Evolutionary conservation across 2,329 filamentous ascomycete genomes (phyloP).

Genomic region (Davidsoniella virescens): DNA sequence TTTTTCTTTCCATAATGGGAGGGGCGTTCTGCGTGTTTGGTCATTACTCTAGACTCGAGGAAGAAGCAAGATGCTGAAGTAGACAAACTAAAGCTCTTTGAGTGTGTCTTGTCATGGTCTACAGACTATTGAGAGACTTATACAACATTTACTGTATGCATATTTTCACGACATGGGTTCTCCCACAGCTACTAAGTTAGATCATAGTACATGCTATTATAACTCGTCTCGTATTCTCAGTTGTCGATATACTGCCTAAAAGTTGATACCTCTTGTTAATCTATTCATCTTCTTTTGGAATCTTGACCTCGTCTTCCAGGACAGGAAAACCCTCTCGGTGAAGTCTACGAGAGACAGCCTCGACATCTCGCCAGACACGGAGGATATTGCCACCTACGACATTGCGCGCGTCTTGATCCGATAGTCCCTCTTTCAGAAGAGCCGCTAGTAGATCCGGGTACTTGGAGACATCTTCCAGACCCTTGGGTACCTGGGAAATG

Average conservation of each 20-base stretch:
- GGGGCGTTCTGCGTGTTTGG: not conserved
- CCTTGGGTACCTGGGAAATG: constrained; percentile 48
- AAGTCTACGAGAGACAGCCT: constrained; percentile 51
- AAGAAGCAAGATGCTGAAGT: no score
- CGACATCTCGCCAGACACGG: constrained; percentile 69
- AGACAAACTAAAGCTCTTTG: no score
- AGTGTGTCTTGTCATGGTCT: no score
- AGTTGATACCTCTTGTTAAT: not conserved
- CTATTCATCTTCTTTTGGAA: not conserved
- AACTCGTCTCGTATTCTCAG: not conserved
- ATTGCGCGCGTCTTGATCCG: constrained; percentile 55
- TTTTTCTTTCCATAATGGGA: no score
- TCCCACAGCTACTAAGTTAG: no score
- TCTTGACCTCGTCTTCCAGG: constrained; percentile 32
- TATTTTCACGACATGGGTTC: no score
- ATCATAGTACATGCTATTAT: not conserved
- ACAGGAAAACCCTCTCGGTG: constrained; percentile 38
- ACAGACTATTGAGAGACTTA: no score
- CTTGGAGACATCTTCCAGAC: constrained; percentile 71
- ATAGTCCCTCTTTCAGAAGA: constrained; percentile 56
- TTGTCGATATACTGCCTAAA: not conserved
- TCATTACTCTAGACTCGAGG: no score
- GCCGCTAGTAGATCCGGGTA: constrained; percentile 66
- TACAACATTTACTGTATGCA: no score
- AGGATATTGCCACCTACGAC: constrained; percentile 68